Conservation (phyloP, 2,329 filamentous ascomycete species). For the Phialemoniopsis sp. region DNA sequence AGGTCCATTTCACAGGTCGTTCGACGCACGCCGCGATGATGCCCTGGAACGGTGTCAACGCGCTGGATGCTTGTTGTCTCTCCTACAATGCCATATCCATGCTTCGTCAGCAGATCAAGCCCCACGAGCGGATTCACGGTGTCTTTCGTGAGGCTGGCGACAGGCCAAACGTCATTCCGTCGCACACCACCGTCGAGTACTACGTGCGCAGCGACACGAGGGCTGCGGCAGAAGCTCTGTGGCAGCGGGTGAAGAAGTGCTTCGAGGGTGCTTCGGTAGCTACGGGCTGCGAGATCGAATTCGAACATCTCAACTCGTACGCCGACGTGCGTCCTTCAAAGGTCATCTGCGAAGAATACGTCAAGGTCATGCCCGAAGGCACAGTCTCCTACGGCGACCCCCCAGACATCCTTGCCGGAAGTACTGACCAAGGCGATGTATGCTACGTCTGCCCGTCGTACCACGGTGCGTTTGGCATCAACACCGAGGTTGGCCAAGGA, state of each 20-base stretch:
- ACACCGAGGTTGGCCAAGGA: slow-evolving; percentile 22
- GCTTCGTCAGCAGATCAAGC: slow-evolving; percentile 41
- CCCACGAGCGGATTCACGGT: slow-evolving; percentile 44
- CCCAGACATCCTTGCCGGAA: slow-evolving; percentile 22
- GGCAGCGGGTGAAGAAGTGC: slow-evolving; percentile 22
- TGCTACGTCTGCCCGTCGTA: slow-evolving; percentile 38
- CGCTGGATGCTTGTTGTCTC: slow-evolving; percentile 39
- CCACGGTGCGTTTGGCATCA: slow-evolving; percentile 35
- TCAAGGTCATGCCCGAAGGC: slow-evolving; percentile 20
- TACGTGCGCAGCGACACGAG: slow-evolving; percentile 36
- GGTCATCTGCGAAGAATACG: slow-evolving; percentile 15
- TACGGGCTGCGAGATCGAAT: slow-evolving; percentile 22
- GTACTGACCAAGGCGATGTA: slow-evolving; percentile 35
- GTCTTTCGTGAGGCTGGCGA: slow-evolving; percentile 34
- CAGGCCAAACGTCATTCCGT: slow-evolving; percentile 28
- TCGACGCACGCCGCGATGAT: slow-evolving; percentile 39
- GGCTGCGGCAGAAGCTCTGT: slow-evolving; percentile 22
- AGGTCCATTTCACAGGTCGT: slow-evolving; percentile 32
- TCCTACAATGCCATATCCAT: slow-evolving; percentile 31
- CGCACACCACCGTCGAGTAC: slow-evolving; percentile 35
- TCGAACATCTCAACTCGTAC: slow-evolving; percentile 22
- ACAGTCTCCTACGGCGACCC: slow-evolving; percentile 20
- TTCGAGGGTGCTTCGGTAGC: slow-evolving; percentile 28
- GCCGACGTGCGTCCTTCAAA: slow-evolving; percentile 19
- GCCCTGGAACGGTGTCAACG: slow-evolving; percentile 43